Evolutionary conservation across 768 basidiomycete genomes (phyloP).

Genomic region (Tylopilus felleus): DNA sequence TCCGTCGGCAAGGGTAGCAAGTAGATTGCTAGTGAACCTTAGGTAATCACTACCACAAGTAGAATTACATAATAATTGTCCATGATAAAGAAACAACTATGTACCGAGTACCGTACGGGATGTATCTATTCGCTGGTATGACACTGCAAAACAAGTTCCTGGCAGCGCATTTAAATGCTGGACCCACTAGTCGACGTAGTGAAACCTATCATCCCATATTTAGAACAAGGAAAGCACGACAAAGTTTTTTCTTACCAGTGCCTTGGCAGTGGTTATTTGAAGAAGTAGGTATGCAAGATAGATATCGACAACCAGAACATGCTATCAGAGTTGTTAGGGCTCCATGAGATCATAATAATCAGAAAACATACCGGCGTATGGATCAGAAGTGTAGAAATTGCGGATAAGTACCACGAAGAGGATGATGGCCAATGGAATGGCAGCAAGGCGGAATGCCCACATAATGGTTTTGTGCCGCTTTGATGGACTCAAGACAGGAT

Average conservation of each 20-base stretch:
- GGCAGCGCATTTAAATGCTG: conserved; percentile 21
- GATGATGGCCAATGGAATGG: conserved; percentile 71
- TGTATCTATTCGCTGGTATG: not conserved
- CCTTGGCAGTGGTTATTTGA: conserved; percentile 65
- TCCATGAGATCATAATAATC: not conserved
- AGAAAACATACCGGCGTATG: conserved; percentile 64
- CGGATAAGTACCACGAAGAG: conserved; percentile 77
- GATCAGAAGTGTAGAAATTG: conserved; percentile 90
- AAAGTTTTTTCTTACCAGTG: conserved; percentile 30
- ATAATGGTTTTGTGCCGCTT: conserved; percentile 68
- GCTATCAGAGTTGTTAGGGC: conserved; percentile 40
- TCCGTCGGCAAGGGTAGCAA: no score
- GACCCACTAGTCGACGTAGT: conserved; percentile 31
- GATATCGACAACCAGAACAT: conserved; percentile 82
- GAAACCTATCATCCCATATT: conserved; percentile 18
- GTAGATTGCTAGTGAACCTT: no score
- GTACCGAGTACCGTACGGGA: conserved; percentile 1
- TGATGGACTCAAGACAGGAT: conserved; percentile 84
- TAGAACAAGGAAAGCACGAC: not conserved
- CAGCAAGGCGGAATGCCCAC: conserved; percentile 69
- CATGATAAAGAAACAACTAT: conserved; percentile 6
- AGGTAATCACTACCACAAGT: no score
- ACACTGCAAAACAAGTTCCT: not conserved
- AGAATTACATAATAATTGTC: conserved; percentile 4
- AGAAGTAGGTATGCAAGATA: conserved; percentile 83